These are phyloP conservation scores for Madurella fahalii DNA, from an alignment of 2,329 filamentous ascomycete genomes.

Conservation along the genomic window DNA sequence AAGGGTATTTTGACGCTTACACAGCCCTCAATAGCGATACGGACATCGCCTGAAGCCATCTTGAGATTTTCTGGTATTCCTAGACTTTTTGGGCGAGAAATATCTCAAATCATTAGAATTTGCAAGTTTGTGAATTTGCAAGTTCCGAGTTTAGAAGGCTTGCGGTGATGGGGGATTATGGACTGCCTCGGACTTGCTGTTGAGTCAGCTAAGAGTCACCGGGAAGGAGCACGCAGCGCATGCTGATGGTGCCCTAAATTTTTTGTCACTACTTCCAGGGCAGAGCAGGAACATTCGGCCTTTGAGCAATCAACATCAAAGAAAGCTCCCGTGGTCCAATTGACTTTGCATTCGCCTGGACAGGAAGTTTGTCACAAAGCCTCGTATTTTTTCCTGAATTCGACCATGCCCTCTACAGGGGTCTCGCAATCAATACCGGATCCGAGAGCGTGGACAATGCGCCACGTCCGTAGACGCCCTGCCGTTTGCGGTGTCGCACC, in stretches of 20 bases:
- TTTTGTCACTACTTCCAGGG: background rate
- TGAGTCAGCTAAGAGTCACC: no score
- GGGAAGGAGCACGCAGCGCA: no score
- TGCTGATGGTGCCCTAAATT: background rate
- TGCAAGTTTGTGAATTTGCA: no score
- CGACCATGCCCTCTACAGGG: background rate
- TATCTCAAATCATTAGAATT: no score
- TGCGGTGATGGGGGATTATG: no score
- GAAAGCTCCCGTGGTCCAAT: no score
- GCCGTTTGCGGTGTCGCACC: slow-evolving; percentile 6
- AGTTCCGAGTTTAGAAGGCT: no score
- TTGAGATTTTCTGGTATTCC: background rate
- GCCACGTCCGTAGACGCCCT: background rate
- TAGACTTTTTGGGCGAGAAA: background rate
- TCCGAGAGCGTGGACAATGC: background rate
- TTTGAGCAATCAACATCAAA: background rate
- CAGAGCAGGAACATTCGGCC: background rate
- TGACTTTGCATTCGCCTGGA: no score
- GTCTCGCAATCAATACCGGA: slow-evolving; percentile 5
- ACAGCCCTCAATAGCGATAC: slow-evolving; percentile 83
- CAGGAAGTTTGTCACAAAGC: background rate
- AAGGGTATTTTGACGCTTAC: slow-evolving; percentile 46
- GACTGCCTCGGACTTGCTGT: no score
- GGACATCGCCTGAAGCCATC: slow-evolving; percentile 40
- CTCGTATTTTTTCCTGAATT: background rate